Conservation (phyloP, 306 rosid species). For the Prunus davidiana region DNA sequence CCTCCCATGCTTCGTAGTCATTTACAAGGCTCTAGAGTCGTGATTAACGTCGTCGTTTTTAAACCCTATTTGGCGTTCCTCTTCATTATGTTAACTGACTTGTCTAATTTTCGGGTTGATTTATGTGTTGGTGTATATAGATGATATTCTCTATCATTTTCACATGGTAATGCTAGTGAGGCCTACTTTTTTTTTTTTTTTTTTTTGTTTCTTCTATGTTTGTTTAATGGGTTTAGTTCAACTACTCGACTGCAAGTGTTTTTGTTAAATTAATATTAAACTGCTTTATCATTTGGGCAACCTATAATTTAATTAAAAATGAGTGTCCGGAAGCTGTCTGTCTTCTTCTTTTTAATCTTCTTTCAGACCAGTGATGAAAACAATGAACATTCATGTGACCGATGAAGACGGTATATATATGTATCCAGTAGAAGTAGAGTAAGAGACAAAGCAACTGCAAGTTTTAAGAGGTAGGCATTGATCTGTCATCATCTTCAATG, state of each 20-base stretch:
- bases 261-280: neutral
- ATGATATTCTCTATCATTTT: neutral
- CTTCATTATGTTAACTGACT: neutral
- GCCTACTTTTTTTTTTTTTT: neutral
- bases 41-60: neutral
- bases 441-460: too few relatives aligned
- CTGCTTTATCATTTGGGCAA: neutral
- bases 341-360: neutral
- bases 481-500: conserved; percentile 21
- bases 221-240: conserved; percentile 8
- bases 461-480: neutral
- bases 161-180: neutral
- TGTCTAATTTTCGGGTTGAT: neutral
- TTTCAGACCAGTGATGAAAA: neutral
- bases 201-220: neutral
- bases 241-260: conserved; percentile 13
- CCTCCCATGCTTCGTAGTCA: conserved; percentile 89
- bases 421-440: too few relatives aligned
- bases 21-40: conserved; percentile 55
- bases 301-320: neutral
- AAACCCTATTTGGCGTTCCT: neutral
- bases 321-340: neutral
- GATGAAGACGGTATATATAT: neutral
- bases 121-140: neutral
- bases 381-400: neutral